Conservation (phyloP, 108 stramenopile species). For the Fragilaria crotonensis region DNA sequence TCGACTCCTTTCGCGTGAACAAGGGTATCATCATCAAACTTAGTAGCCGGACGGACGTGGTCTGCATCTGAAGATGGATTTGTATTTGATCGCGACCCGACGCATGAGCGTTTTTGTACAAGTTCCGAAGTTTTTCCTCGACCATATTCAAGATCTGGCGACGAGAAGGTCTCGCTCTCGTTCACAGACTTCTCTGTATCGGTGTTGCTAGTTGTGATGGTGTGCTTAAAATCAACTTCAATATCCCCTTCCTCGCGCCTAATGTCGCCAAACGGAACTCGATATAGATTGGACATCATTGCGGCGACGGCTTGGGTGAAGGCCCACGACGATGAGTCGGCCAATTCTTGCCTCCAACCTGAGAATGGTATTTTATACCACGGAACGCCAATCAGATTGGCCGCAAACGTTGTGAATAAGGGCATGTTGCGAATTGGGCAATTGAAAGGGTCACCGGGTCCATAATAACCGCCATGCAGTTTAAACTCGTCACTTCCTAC, state of each 20-base stretch:
- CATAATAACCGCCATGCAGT: background rate
- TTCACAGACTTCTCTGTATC: background rate
- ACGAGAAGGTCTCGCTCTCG: no score
- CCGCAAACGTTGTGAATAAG: background rate
- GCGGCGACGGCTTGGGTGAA: constrained; percentile 16
- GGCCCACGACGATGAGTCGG: constrained; percentile 10
- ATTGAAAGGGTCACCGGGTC: constrained; percentile 2
- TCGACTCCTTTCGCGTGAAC: background rate
- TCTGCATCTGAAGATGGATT: constrained; percentile 5
- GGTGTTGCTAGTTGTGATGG: background rate
- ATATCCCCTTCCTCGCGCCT: background rate
- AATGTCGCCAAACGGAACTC: constrained; percentile 2
- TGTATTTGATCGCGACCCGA: constrained; percentile 14
- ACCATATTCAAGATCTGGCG: constrained; percentile 9
- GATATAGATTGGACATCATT: constrained; percentile 15
- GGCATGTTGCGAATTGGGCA: constrained; percentile 1
- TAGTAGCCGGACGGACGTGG: background rate
- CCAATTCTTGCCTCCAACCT: constrained; percentile 19
- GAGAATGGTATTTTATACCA: background rate
- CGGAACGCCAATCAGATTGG: constrained; percentile 1
- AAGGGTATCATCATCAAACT: background rate
- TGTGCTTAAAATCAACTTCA: background rate
- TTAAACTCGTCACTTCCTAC: constrained; percentile 7
- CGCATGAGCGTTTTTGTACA: constrained; percentile 16
- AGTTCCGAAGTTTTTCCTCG: background rate